Base-by-base conservation (phyloP, 768 basidiomycete species). In the Kwoniella newhampshirensis region DNA sequence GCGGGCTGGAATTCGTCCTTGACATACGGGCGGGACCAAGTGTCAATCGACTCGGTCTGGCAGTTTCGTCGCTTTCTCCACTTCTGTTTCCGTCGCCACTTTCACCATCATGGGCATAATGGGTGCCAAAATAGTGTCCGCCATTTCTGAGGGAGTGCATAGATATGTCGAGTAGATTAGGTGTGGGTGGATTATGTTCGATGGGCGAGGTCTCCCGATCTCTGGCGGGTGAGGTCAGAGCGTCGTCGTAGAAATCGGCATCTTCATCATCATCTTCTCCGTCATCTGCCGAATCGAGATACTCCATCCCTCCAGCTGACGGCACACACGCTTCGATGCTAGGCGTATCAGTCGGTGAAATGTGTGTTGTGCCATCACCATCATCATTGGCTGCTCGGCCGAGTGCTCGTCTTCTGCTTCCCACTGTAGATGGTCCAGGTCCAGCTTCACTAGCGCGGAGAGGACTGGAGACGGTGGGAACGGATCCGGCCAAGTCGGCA, bases 141-240 rank as follows among this genome's bases (percentile, higher is more conserved):
- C 59, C 32, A 20, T 49, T 63, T 20, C 74, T 61, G 20, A 79
- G 52, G 1, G 77, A 73, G 18, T 78, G 77, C 37, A 80, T 63
- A 12, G 75, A 77, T 37, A 80, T 79, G 46, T 80, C 79, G 4
- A 78, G 61, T 36, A 77, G 51, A 51, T 79, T 79, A 0, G 79
- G 79, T 32, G 79, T 80, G 13, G 79, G 79, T 8, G 79, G 79
- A 59, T 79, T 80, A 57, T 75, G 76, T 27, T 74, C 69, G 21
- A 67, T 58, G 2, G 70, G 63, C 11, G 72, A 68, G 17, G 59
- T 51, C 27, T 57, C 58, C 27, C 54, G 54, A 9, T 46, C 47
- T 32, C 47, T 13, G 60, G 47, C 20, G 9, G 51, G 25, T 20
- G 32, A 32, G 13, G 32, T 32, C 7, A 32, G 32, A 6, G 32